These are phyloP conservation scores for Moniliophthora roreri DNA, from an alignment of 1,284 basidiomycete genomes.

Conservation along the genomic window DNA sequence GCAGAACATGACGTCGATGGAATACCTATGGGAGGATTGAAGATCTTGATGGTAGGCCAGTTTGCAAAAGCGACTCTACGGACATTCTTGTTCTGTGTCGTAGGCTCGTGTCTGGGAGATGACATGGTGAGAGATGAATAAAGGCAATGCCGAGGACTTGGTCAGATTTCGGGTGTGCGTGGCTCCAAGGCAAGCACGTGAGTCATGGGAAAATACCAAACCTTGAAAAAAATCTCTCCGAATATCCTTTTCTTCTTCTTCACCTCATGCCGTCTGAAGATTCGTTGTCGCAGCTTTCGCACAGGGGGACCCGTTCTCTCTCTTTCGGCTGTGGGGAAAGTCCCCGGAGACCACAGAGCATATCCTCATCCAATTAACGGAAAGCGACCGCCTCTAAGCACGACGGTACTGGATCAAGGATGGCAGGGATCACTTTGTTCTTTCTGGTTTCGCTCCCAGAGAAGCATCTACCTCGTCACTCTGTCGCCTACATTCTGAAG, in stretches of 20 bases:
- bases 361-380: conserved; percentile 52
- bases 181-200: neutral
- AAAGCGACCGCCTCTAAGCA: conserved; percentile 74
- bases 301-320: conserved; percentile 54
- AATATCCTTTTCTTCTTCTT: conserved; percentile 22
- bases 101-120: conserved; percentile 26
- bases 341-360: conserved; percentile 82
- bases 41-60: conserved; percentile 51
- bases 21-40: conserved; percentile 45
- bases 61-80: conserved; percentile 40
- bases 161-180: neutral
- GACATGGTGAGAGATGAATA: conserved; percentile 10
- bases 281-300: conserved; percentile 82
- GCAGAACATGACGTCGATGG: neutral
- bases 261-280: conserved; percentile 62
- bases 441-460: conserved; percentile 22
- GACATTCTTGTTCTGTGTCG: conserved; percentile 18
- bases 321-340: conserved; percentile 80
- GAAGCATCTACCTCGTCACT: conserved; percentile 50
- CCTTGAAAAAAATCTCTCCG: conserved; percentile 12
- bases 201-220: neutral
- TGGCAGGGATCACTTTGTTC: conserved; percentile 39
- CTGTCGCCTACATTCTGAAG: conserved; percentile 45
- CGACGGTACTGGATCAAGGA: conserved; percentile 53
- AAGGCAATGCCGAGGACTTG: neutral